Evolutionary conservation across 345 rosid genomes (phyloP), one percentile per base, ranked within the genome.

Genomic region (Gossypium stocksii): DNA sequence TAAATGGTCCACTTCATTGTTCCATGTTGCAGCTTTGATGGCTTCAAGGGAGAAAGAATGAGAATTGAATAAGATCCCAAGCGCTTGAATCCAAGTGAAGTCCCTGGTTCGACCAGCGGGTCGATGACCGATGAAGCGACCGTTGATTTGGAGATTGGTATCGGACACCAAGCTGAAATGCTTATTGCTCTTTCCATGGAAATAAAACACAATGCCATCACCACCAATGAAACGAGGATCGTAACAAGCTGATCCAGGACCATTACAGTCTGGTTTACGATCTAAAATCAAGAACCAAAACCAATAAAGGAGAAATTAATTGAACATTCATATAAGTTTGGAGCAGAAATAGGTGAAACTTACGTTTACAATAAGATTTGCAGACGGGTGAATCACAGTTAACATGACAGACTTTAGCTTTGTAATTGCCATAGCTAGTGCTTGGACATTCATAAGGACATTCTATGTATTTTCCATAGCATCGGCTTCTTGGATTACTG

Each of bases 151-250:
- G 73, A 86, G 80, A 80, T 73, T 80, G 62, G 72, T 27, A 58
- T 85, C 89, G 4, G 91, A 86, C 70, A 86, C 87, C 45, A 88
- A 77, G 75, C 81, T 80, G 71, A 88, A 88, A 9, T 79, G 80
- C 78, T 83, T 78, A 12, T 83, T 83, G 79, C 84, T 77, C 86
- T 82, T 85, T 58, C 88, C 88, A 64, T 85, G 88, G 82, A 86
- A 88, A 82, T 86, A 88, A 78, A 86, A 88, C 34, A 85, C 84
- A 19, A 83, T 73, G 43, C 88, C 86, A 38, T 88, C 88, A 20
- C 88, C 89, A 48, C 87, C 88, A 20, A 86, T 82, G 77, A 88
- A 88, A 46, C 89, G 81, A 2, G 89, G 88, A 52, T 86, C 86
- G 25, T 76, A 72, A 77, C 91, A 88, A 3, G 88, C 89, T 15